Evolutionary conservation across 495 filamentous ascomycete species (phyloP), one percentile per base, ranked within the genome.

Genomic region (Podospora tetraspora): DNA sequence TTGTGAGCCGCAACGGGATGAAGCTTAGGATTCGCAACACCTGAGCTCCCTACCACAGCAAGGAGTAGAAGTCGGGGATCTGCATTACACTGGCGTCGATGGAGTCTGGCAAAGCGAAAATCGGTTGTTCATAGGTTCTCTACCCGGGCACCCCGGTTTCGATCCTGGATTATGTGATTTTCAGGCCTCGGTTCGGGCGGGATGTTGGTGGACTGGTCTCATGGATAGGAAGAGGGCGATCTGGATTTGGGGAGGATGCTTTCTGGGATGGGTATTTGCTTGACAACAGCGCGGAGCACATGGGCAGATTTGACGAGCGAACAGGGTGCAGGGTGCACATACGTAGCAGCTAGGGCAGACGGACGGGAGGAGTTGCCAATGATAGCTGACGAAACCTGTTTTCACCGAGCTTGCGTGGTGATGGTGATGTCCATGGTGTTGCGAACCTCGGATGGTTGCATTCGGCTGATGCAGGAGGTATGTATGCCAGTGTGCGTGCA

Each of bases 41-140:
- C 25, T 6, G 32, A 13, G 34, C 24, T n/a, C 30, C 24, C 24
- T n/a, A 9, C 16, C 4, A 3, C 62, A 57, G 34, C 62, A 21
- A 21, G 29, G 32, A 16, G 43, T 64, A 23, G 32, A 23, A 23
- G 32, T 37, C 16, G 16, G 34, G 21, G 64, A 67, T 63, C 30
- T 63, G 68, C 68, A 70, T 70, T 63, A 61, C 56, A 27, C 37
- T 67, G 68, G 68, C 68, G 68, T 70, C 57, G 29, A 22, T 59
- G 68, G 68, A 59, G 68, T 70, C 52, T 66, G 23, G 68, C 63
- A 66, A 70, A 64, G 66, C 68, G 24, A 66, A 66, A 70, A 66
- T 57, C 34, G 23, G 27, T 37, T 56, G 27, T 43, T 67, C 61
- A 34, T 34, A 25, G 22, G 23, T 68, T 61, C n/a, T 37, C 25